phyloP scores from a whole-genome alignment of 2,329 filamentous ascomycete genomes.

The Pyricularia pennisetigena region DNA sequence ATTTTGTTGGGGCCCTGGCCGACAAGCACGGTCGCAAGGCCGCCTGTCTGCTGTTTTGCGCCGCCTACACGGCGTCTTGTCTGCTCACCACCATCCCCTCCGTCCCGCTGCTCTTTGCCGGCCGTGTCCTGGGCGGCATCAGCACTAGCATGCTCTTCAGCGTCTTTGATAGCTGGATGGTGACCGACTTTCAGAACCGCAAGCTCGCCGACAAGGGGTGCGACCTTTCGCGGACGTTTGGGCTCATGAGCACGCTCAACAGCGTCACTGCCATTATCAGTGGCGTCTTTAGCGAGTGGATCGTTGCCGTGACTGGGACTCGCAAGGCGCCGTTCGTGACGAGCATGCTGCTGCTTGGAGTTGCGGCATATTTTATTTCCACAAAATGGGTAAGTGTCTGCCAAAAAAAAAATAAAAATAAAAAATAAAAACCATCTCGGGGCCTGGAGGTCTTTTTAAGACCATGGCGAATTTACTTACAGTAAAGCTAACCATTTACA shows the following conservation, averaged over 20 bases:
- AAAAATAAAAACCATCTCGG: too few relatives aligned
- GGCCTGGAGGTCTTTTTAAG: not conserved
- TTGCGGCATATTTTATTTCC: slow-evolving; percentile 33
- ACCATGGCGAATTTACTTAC: not conserved
- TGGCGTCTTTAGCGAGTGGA: slow-evolving; percentile 40
- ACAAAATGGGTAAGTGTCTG: slow-evolving; percentile 33
- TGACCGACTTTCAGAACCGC: slow-evolving; percentile 40
- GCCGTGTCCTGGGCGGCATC: slow-evolving; percentile 43
- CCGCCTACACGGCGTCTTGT: slow-evolving; percentile 41
- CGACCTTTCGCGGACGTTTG: slow-evolving; percentile 39
- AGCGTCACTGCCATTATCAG: slow-evolving; percentile 43
- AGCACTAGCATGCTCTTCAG: slow-evolving; percentile 47
- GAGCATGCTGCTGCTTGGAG: slow-evolving; percentile 25
- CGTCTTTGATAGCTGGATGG: slow-evolving; percentile 53
- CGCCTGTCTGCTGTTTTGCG: slow-evolving; percentile 46
- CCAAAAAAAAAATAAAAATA: too few relatives aligned
- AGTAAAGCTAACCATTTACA: not conserved
- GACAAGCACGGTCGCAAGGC: slow-evolving; percentile 39
- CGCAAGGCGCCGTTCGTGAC: slow-evolving; percentile 38
- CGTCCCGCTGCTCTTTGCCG: slow-evolving; percentile 35
- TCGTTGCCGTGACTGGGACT: slow-evolving; percentile 35
- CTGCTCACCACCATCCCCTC: slow-evolving; percentile 23
- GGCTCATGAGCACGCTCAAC: slow-evolving; percentile 39
- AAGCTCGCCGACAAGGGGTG: slow-evolving; percentile 23
- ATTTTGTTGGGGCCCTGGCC: slow-evolving; percentile 35